A percentile compares a stretch with the other conserved stretches of the same genome.
These are phyloP conservation scores for Proliferodiscus dingleyae DNA, from an alignment of 2,329 filamentous ascomycete species.

Conservation along the genomic window DNA sequence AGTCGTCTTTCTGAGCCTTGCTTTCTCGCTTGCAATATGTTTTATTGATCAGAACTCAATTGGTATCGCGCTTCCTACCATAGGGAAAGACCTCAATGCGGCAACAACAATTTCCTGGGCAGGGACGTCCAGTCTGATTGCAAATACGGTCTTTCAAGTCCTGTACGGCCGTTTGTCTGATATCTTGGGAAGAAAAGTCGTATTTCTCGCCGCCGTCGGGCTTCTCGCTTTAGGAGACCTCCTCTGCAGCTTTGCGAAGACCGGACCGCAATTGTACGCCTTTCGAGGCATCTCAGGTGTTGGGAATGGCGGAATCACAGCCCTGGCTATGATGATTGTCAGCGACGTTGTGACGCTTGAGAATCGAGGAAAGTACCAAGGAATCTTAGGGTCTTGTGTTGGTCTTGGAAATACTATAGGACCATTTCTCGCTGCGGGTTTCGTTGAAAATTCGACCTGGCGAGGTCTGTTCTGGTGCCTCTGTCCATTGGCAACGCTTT, in stretches of 20 bases:
- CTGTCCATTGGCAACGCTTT: conserved; percentile 44
- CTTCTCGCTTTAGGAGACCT: conserved; percentile 53
- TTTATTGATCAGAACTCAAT: conserved; percentile 37
- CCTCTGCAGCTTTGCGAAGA: conserved; percentile 52
- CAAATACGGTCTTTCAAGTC: conserved; percentile 59
- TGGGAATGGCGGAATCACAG: conserved; percentile 57
- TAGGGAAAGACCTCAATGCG: conserved; percentile 41
- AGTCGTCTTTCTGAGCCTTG: conserved; percentile 46
- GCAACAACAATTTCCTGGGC: conserved; percentile 51
- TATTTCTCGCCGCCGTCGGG: conserved; percentile 49
- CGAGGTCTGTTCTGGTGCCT: conserved; percentile 45
- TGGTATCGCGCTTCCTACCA: conserved; percentile 44
- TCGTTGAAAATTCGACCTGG: conserved; percentile 37
- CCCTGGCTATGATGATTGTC: conserved; percentile 57
- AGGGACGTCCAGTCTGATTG: conserved; percentile 48
- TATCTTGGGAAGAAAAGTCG: conserved; percentile 54
- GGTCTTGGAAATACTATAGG: conserved; percentile 40
- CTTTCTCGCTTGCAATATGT: conserved; percentile 48
- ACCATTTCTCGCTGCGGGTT: conserved; percentile 40
- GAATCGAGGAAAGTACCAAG: conserved; percentile 51
- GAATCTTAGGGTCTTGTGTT: conserved; percentile 38
- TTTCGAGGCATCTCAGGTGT: conserved; percentile 57
- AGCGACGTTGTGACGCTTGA: conserved; percentile 55
- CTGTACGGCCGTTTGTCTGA: conserved; percentile 59
- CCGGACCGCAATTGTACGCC: conserved; percentile 53